Evolutionary conservation across 2,329 filamentous ascomycete species (phyloP), one percentile per base, ranked within the genome.

Genomic region (Monilinia aucupariae): DNA sequence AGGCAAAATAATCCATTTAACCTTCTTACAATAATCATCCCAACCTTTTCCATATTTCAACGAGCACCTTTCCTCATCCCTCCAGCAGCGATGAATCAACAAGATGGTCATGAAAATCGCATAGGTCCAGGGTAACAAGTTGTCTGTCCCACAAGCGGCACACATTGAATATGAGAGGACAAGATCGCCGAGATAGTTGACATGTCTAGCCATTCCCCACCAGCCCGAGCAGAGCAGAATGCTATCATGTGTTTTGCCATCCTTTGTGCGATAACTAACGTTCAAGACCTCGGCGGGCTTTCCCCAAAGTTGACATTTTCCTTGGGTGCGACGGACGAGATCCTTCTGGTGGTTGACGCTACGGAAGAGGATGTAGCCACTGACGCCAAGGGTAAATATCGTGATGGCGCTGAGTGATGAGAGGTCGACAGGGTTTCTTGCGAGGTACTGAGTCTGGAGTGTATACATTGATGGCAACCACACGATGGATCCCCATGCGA

Each of bases 401-500:
- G 65, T 64, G 3, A 68, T 41, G 2, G 73, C 74, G 10, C 64
- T 55, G 2, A 72, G 25, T n/a, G 54, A 20, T n/a, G 71, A 58
- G 43, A 76, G 55, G 55, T 69, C 56, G 56, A 76, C 52, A 41
- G 78, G 78, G 61, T 80, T 76, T 1, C 71, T 69, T 2, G 77
- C 76, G 0, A 81, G 71, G 58, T 79, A 81, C 64, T 81, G 79
- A 0, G 75, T 75, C 64, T 81, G 79, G 0, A 80, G 73, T 0
- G 79, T 81, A 67, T 81, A 81, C 30, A 77, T 75, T 0, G 72
- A 74, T 0, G 79, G 79, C 2, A 81, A 70, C 71, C 77, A 80
- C 20, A 75, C 78, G 32, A 77, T 74, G 27, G 75, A 78, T 6
- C 79, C 79, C 78, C 78, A 81, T 27, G 68, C 69, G 7, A 71